A percentile compares a stretch with the other conserved stretches of the same genome.
These are phyloP conservation scores for Penicillium sp. DNA, from an alignment of 2,329 filamentous ascomycete species.

Conservation along the genomic window DNA sequence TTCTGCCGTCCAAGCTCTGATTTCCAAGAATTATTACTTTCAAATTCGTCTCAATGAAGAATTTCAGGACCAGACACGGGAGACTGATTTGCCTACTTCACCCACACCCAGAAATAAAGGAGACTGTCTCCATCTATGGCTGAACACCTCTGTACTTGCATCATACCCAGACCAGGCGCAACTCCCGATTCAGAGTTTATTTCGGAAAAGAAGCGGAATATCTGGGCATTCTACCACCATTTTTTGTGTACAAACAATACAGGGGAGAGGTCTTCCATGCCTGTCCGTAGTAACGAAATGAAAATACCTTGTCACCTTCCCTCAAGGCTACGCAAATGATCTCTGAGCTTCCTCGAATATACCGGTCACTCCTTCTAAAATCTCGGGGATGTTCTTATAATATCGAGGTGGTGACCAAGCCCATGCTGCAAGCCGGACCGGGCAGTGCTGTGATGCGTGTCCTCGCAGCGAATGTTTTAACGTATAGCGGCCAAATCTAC, in stretches of 20 bases:
- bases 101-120: not conserved
- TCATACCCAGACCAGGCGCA: not conserved
- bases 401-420: not conserved
- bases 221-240: not conserved
- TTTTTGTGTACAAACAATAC: not conserved
- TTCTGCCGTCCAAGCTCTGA: too few relatives aligned
- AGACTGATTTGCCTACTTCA: not conserved
- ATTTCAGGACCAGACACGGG: not conserved
- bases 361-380: not conserved
- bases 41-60: too few relatives aligned
- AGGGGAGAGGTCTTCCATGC: too few relatives aligned
- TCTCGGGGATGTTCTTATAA: not conserved
- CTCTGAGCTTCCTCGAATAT: not conserved
- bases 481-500: conserved; percentile 45
- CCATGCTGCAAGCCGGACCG: not conserved
- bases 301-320: too few relatives aligned
- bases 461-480: conserved; percentile 37
- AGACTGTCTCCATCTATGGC: not conserved
- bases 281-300: not conserved
- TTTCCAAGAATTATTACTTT: too few relatives aligned
- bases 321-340: not conserved
- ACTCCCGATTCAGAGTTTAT: not conserved
- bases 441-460: conserved; percentile 45
- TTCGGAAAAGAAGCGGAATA: not conserved
- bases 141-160: not conserved